Evolutionary conservation across 345 rosid genomes (phyloP).

Genomic region (Lepidium africanum): DNA sequence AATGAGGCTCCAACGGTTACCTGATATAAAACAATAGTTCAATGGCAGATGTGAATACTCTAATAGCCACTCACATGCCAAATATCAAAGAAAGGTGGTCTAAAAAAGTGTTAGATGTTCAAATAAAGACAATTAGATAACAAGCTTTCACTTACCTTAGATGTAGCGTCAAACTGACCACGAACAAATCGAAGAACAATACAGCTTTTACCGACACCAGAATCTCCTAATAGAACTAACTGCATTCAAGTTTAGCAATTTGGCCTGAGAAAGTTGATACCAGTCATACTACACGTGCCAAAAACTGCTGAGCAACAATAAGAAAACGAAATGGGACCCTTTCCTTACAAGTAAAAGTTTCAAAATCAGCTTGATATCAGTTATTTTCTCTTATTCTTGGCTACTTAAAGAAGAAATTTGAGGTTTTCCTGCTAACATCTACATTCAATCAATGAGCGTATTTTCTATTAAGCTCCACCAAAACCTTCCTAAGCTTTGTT

Average conservation of each 20-base stretch:
- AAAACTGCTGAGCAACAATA: not conserved
- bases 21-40: constrained; percentile 36
- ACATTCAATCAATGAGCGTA: too few relatives aligned
- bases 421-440: too few relatives aligned
- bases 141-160: constrained; percentile 47
- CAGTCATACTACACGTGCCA: not conserved
- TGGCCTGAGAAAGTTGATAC: not conserved
- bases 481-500: not conserved
- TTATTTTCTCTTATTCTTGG: not conserved
- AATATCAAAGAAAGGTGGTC: not conserved
- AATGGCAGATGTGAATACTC: not conserved
- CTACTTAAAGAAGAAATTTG: not conserved
- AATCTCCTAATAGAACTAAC: constrained; percentile 93
- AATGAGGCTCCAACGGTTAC: constrained; percentile 98
- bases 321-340: not conserved
- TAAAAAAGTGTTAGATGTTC: not conserved
- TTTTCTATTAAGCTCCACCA: not conserved
- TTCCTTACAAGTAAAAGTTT: not conserved
- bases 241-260: constrained; percentile 28
- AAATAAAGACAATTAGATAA: not conserved
- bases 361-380: not conserved
- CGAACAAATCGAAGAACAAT: constrained; percentile 98
- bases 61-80: not conserved
- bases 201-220: constrained; percentile 98
- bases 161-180: constrained; percentile 95